A percentile compares a stretch with the other conserved stretches of the same genome.
phyloP scores from a whole-genome alignment of 352 stramenopile species.

The Phytophthora fragariaefolia region DNA sequence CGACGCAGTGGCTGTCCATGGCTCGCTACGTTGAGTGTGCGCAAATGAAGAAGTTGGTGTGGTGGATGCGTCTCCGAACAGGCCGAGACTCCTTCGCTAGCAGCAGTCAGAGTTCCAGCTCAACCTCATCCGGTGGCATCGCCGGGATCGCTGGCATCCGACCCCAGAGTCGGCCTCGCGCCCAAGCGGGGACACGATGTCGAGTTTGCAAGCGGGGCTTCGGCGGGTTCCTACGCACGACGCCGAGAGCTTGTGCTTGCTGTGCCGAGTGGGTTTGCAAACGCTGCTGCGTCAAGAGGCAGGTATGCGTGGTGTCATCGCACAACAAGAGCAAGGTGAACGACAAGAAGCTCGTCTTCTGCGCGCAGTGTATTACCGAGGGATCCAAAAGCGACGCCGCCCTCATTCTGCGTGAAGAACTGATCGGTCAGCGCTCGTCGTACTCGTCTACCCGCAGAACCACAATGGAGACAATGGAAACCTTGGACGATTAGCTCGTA shows the following conservation, averaged over 20 bases:
- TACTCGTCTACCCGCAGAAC: constrained; percentile 42
- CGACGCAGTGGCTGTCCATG: constrained; percentile 48
- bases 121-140: constrained; percentile 34
- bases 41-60: constrained; percentile 59
- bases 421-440: constrained; percentile 34
- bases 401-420: constrained; percentile 42
- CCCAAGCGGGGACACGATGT: constrained; percentile 31
- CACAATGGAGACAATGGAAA: constrained; percentile 26
- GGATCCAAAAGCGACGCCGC: constrained; percentile 42
- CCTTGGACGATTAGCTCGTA: constrained; percentile 5
- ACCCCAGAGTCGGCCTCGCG: constrained; percentile 8
- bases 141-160: constrained; percentile 4
- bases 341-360: constrained; percentile 50
- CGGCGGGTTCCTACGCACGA: constrained; percentile 37
- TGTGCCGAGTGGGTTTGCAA: constrained; percentile 47
- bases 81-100: constrained; percentile 50
- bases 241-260: constrained; percentile 34
- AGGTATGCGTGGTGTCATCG: constrained; percentile 46
- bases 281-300: constrained; percentile 48
- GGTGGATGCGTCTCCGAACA: constrained; percentile 46
- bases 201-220: constrained; percentile 40
- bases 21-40: constrained; percentile 46
- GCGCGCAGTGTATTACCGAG: constrained; percentile 43
- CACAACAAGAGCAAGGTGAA: constrained; percentile 46
- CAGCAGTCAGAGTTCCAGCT: constrained; percentile 43